phyloP scores from a whole-genome alignment of 75 land plant genomes.

The Cupressus sempervirens region DNA sequence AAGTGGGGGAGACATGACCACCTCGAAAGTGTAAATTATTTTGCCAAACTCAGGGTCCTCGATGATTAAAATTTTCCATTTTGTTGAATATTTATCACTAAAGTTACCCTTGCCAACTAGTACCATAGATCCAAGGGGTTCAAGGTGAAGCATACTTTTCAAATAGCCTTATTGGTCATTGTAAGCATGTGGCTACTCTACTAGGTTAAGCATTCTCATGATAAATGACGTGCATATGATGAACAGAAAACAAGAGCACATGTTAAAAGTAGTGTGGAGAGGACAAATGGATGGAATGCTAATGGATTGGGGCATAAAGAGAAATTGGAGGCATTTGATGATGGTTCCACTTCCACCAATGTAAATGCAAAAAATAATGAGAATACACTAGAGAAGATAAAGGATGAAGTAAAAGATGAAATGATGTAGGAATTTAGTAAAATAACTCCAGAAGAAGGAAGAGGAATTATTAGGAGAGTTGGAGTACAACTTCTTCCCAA shows the following conservation, averaged over 20 bases:
- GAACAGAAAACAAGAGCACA: constrained; percentile 17
- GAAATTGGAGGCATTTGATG: background rate
- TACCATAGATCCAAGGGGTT: constrained; percentile 44
- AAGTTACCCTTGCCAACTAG: too few relatives aligned
- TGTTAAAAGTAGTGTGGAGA: background rate
- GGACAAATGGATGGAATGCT: background rate
- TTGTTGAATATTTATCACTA: too few relatives aligned
- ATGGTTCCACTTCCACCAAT: background rate
- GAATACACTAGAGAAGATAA: too few relatives aligned
- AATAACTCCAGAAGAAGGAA: too few relatives aligned
- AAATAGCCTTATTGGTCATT: constrained; percentile 44
- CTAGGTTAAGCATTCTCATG: constrained; percentile 64
- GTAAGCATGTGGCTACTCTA: constrained; percentile 55
- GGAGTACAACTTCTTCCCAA: too few relatives aligned
- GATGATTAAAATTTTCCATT: too few relatives aligned
- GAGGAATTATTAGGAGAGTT: too few relatives aligned
- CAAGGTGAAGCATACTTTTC: constrained; percentile 51
- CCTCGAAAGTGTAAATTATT: too few relatives aligned
- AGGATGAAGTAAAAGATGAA: too few relatives aligned
- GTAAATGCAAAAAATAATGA: constrained; percentile 3
- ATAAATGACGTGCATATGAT: constrained; percentile 44
- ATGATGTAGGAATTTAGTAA: too few relatives aligned
- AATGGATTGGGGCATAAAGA: constrained; percentile 2
- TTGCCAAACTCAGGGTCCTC: too few relatives aligned
- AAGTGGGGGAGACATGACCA: too few relatives aligned